Evolutionary conservation across 208 protist genomes (phyloP), one percentile per base, ranked within the genome.

Genomic region (Crithidia bombi): DNA sequence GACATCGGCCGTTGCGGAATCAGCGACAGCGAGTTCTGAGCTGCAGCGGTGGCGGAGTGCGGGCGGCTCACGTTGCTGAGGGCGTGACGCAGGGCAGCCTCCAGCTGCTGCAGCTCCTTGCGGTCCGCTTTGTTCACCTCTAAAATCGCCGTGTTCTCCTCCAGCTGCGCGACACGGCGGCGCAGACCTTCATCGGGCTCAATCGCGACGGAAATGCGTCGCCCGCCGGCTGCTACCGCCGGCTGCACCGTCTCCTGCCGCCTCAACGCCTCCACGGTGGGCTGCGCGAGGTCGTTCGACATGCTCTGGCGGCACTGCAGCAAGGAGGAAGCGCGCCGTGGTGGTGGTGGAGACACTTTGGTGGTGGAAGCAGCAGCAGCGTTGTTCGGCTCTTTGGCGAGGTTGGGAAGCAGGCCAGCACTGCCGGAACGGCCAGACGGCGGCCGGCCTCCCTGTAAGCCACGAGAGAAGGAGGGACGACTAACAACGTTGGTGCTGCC

Each of bases 41-140:
- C 33, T 0, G 46, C 30, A 54, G n/a, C 41, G 11, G 46, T 36
- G 58, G n/a, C 41, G 11, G 56, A 72, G 41, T 49, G 33, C n/a
- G 39, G 17, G 41, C 35, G 64, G 57, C 38, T 62, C 62, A 51
- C 69, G 72, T 36, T 64, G 58, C 39, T 63, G 26, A 61, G 75
- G 5, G 64, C 64, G 7, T 79, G 21, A 55, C 71, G 73, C 39
- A 96, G 56, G 25, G 81, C 46, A 9, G 83, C 78, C 66, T 90
- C 82, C 12, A 96, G 72, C 49, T 69, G 57, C 43, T 54, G 58
- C 50, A 96, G 58, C 80, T 96, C 88, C 38, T 36, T 49, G 44
- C 86, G 83, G 56, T 94, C 88, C 26, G 85, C 91, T 72, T 96
- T 96, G 56, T 89, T 86, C 11, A 83, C 49, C 61, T 96, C 87